Percentiles rank a stretch among this genome's conserved stretches.
Conservation (phyloP, 2,329 filamentous ascomycete species). For the Nigrospora sphaerica region DNA sequence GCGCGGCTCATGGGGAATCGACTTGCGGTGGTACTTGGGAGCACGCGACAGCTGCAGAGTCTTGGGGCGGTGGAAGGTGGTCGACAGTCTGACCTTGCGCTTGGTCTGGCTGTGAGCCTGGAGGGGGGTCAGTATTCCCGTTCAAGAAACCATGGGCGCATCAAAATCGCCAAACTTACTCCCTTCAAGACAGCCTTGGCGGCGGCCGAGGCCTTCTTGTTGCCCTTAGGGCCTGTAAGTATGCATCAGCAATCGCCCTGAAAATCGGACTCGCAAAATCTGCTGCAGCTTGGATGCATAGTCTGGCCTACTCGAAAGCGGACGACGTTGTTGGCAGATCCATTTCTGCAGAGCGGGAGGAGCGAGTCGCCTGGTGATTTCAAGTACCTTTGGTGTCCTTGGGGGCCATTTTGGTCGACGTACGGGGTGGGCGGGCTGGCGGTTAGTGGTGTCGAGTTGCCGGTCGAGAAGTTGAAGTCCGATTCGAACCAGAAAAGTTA, state of each 20-base stretch:
- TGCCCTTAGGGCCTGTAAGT: slow-evolving; percentile 49
- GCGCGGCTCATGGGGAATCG: slow-evolving; percentile 78
- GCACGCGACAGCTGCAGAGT: slow-evolving; percentile 84
- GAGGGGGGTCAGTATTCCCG: not conserved
- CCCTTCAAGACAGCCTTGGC: slow-evolving; percentile 95
- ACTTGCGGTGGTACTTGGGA: slow-evolving; percentile 96
- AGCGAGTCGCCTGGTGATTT: slow-evolving; percentile 3
- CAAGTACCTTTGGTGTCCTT: slow-evolving; percentile 43
- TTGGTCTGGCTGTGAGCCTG: slow-evolving; percentile 66
- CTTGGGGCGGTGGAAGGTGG: slow-evolving; percentile 97
- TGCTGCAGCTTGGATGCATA: slow-evolving; percentile 61
- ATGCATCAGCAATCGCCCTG: slow-evolving; percentile 66
- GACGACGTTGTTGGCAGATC: slow-evolving; percentile 4
- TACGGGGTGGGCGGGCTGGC: slow-evolving; percentile 12
- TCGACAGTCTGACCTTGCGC: slow-evolving; percentile 85
- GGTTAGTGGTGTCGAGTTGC: slow-evolving; percentile 2
- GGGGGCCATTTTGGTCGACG: slow-evolving; percentile 27
- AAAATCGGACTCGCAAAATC: slow-evolving; percentile 65
- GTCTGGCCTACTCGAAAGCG: slow-evolving; percentile 13
- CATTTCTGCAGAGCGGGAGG: slow-evolving; percentile 3
- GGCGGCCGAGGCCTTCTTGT: slow-evolving; percentile 87
- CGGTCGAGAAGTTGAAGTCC: not conserved
- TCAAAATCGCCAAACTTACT: slow-evolving; percentile 52
- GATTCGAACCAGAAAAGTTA: not conserved
- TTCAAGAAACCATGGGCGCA: not conserved